Evolutionary conservation across 2,329 filamentous ascomycete species (phyloP).

Genomic region (Lecanicillium sp.): DNA sequence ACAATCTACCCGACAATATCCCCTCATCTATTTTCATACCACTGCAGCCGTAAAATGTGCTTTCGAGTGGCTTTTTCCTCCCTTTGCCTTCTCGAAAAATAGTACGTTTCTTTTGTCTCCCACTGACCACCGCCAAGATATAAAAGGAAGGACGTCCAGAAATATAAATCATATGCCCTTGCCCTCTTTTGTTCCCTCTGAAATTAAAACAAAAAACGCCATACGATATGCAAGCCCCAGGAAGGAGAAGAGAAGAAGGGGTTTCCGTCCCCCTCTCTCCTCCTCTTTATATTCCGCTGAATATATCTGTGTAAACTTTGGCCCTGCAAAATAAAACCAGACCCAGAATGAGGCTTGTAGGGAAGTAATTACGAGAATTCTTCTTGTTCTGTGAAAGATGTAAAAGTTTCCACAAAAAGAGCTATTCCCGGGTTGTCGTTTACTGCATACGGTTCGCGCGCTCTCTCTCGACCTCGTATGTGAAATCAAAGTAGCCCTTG

Average conservation of each 20-base stretch:
- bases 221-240: conserved; percentile 8
- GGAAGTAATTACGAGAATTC: no score
- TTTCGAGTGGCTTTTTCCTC: no score
- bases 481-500: conserved; percentile 96
- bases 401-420: neutral
- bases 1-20: no score
- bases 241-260: conserved; percentile 1
- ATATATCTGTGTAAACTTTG: neutral
- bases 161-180: conserved; percentile 3
- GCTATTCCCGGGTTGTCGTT: conserved; percentile 4
- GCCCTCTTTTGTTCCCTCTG: conserved; percentile 2
- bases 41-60: no score
- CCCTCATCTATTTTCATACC: no score
- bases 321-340: no score
- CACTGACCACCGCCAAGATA: no score
- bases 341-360: no score
- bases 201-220: conserved; percentile 6
- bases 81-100: no score
- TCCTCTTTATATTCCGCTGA: neutral
- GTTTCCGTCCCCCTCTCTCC: neutral
- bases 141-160: conserved; percentile 11
- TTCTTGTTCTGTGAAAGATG: neutral
- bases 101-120: no score
- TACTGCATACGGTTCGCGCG: conserved; percentile 39
- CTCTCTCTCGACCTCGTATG: conserved; percentile 97